Percentiles rank a stretch among this genome's conserved stretches.
Conservation (phyloP, 73 alveolate genomes). For the Tetrahymena elliotti region DNA sequence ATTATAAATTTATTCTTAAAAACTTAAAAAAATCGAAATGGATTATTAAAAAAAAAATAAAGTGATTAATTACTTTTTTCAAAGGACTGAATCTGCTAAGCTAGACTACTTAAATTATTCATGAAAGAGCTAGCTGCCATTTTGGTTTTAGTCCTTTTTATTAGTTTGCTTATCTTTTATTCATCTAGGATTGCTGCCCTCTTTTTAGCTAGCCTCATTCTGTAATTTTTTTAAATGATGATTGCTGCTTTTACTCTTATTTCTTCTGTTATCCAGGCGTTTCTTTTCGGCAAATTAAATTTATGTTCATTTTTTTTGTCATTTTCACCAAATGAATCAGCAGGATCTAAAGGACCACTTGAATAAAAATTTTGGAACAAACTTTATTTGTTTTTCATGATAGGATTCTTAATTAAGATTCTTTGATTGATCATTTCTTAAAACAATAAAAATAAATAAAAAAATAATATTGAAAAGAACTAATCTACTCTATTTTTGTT, state of each 20-base stretch:
- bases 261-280: not conserved
- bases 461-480: not conserved
- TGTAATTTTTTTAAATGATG: not conserved
- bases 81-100: not conserved
- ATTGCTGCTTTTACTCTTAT: not conserved
- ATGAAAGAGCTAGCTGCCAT: not conserved
- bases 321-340: not conserved
- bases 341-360: not conserved
- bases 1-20: not conserved
- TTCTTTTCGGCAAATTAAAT: not conserved
- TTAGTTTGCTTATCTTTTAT: not conserved
- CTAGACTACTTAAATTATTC: not conserved
- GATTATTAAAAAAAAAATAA: not conserved
- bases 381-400: not conserved
- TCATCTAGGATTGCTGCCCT: not conserved
- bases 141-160: not conserved
- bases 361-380: not conserved
- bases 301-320: not conserved
- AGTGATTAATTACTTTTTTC: not conserved
- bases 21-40: too few relatives aligned
- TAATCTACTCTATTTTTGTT: not conserved
- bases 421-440: not conserved
- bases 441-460: not conserved
- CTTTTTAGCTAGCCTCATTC: not conserved
- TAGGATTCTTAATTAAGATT: not conserved